Conservation (phyloP, 2,329 filamentous ascomycete species). For the Alternaria triticimaculans region DNA sequence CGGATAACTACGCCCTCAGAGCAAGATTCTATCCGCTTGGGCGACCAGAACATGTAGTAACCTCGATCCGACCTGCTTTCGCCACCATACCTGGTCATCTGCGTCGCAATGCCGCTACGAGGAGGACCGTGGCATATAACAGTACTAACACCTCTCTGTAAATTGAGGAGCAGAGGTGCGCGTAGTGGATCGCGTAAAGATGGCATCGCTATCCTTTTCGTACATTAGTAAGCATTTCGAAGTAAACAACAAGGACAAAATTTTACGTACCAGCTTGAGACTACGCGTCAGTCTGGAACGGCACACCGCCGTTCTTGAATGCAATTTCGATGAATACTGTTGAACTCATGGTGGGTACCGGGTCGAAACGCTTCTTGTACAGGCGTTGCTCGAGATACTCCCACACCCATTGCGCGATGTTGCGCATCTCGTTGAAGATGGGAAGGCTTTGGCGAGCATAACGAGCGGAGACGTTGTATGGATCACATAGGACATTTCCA, state of each 20-base stretch:
- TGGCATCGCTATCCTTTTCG: neutral
- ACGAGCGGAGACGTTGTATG: no score
- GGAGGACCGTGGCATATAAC: neutral
- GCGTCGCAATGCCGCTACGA: neutral
- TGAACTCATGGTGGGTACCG: no score
- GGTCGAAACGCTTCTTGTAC: no score
- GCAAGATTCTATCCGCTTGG: no score
- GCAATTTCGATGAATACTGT: no score
- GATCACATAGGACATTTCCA: no score
- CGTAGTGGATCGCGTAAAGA: neutral
- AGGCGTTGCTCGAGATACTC: no score
- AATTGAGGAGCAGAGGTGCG: neutral
- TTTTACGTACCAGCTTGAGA: neutral
- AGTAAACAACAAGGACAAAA: neutral
- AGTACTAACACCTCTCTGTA: neutral
- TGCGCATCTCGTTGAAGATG: no score
- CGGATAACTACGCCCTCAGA: rapidly evolving
- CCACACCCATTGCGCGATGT: no score
- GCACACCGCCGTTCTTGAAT: no score
- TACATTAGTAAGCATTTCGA: neutral
- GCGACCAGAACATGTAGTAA: neutral
- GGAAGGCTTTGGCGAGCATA: no score
- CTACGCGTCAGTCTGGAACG: neutral
- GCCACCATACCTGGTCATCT: neutral
- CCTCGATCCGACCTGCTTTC: neutral